A percentile compares a stretch with the other conserved stretches of the same genome.
These are phyloP conservation scores for Paxillus involutus DNA, from an alignment of 768 basidiomycete species.

Conservation along the genomic window DNA sequence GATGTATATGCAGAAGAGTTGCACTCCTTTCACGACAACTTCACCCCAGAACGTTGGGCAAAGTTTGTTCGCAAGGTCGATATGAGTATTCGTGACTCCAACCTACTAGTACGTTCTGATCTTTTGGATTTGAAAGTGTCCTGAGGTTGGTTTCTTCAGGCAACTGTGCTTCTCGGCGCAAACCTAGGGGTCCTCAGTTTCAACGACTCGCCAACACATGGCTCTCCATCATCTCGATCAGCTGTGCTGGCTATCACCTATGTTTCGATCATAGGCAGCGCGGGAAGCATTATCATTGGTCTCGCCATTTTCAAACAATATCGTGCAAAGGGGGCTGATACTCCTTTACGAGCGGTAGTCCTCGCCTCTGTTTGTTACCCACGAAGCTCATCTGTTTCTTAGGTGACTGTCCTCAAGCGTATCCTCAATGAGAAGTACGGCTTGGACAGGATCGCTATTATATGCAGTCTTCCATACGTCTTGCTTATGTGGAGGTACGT, in stretches of 20 bases:
- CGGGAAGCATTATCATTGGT: slow-evolving; percentile 30
- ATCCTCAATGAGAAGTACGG: slow-evolving; percentile 27
- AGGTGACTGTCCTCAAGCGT: slow-evolving; percentile 27
- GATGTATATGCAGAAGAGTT: slow-evolving; percentile 29
- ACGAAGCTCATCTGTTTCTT: not conserved
- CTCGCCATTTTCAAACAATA: slow-evolving; percentile 33
- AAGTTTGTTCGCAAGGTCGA: slow-evolving; percentile 31
- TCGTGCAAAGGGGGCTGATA: slow-evolving; percentile 31
- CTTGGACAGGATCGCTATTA: slow-evolving; percentile 37
- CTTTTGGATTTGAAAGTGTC: not conserved
- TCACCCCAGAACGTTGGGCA: slow-evolving; percentile 26
- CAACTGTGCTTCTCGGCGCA: slow-evolving; percentile 29
- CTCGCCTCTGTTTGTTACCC: not conserved
- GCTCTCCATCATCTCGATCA: slow-evolving; percentile 15
- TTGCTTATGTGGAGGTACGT: slow-evolving; percentile 41
- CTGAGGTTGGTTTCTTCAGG: slow-evolving; percentile 12
- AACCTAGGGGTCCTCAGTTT: slow-evolving; percentile 22
- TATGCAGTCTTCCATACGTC: slow-evolving; percentile 41
- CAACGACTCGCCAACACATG: not conserved
- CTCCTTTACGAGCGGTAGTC: slow-evolving; percentile 28
- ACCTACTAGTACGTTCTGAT: slow-evolving; percentile 21
- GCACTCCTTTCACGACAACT: slow-evolving; percentile 26
- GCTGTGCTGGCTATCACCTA: slow-evolving; percentile 26
- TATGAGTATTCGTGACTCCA: slow-evolving; percentile 31
- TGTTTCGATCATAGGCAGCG: slow-evolving; percentile 27